Percentiles rank a stretch among this genome's conserved stretches.
Evolutionary conservation across 2,329 filamentous ascomycete genomes (phyloP).

Genomic region (Coccinonectria pachysandricola): DNA sequence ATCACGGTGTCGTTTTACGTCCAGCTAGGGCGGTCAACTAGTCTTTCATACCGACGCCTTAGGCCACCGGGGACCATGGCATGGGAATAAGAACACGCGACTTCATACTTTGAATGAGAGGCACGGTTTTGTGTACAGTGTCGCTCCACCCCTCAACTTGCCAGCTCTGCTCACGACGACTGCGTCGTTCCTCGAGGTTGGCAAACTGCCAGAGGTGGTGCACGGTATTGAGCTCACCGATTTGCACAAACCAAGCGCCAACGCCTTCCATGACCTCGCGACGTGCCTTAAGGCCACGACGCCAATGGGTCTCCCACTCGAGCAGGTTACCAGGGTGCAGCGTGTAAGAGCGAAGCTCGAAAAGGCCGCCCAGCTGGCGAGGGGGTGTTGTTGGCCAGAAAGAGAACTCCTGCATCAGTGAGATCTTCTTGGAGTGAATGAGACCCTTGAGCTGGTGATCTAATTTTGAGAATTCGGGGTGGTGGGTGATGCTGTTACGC

Average conservation of each 20-base stretch:
- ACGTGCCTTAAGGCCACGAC: constrained; percentile 78
- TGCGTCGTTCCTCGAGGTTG: constrained; percentile 85
- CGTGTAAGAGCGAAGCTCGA: constrained; percentile 94
- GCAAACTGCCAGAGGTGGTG: constrained; percentile 99
- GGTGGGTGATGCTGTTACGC: constrained; percentile 69
- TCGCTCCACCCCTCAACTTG: constrained; percentile 90
- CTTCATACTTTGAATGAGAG: constrained; percentile 93
- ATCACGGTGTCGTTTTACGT: too few relatives aligned
- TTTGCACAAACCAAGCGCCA: constrained; percentile 97
- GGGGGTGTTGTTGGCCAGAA: constrained; percentile 97
- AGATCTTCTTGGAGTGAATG: constrained; percentile 75
- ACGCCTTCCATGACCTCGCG: constrained; percentile 98
- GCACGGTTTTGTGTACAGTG: constrained; percentile 96
- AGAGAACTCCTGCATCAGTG: constrained; percentile 98
- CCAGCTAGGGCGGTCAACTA: constrained; percentile 1
- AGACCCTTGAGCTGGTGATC: constrained; percentile 76
- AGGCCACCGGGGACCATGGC: constrained; percentile 92
- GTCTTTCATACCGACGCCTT: constrained; percentile 16
- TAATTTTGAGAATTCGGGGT: constrained; percentile 76
- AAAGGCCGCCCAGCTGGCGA: constrained; percentile 80
- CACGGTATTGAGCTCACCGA: constrained; percentile 93
- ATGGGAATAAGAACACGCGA: constrained; percentile 86
- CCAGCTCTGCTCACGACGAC: constrained; percentile 90
- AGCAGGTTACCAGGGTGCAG: constrained; percentile 90
- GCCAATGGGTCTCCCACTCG: constrained; percentile 99